A percentile compares a stretch with the other conserved stretches of the same genome.
These are phyloP conservation scores for Colletotrichum zoysiae DNA, from an alignment of 2,329 filamentous ascomycete species.

Conservation along the genomic window DNA sequence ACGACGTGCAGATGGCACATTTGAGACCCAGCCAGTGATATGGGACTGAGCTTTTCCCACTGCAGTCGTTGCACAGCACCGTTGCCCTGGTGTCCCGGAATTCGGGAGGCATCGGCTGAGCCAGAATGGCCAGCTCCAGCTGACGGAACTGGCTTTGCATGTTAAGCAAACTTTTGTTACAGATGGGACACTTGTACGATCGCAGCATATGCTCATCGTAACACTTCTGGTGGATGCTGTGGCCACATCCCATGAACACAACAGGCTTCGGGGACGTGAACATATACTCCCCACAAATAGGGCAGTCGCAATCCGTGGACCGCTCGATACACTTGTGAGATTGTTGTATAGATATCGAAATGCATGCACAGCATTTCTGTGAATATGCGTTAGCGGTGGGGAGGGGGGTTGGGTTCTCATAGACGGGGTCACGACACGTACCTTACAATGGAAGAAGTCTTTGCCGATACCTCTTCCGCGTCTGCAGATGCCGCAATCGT, in stretches of 20 bases:
- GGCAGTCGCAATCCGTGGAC: conserved; percentile 94
- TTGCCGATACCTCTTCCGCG: conserved; percentile 92
- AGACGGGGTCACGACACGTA: conserved; percentile 58
- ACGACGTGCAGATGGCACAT: conserved; percentile 79
- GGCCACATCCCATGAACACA: conserved; percentile 94
- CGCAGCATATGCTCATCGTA: conserved; percentile 88
- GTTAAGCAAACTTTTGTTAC: conserved; percentile 95
- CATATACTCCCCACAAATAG: conserved; percentile 96
- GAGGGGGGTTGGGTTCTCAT: too few species aligned
- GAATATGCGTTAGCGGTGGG: conserved; percentile 7
- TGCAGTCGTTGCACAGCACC: conserved; percentile 95
- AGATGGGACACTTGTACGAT: conserved; percentile 96
- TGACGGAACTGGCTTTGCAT: conserved; percentile 97
- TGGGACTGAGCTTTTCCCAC: conserved; percentile 83
- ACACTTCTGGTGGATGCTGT: conserved; percentile 93
- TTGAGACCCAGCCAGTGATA: conserved; percentile 98
- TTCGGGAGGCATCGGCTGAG: conserved; percentile 91
- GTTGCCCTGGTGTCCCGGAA: conserved; percentile 84
- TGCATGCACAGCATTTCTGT: conserved; percentile 92
- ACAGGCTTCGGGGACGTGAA: conserved; percentile 91
- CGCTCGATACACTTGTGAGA: conserved; percentile 95
- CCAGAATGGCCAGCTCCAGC: conserved; percentile 85
- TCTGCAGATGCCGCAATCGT: conserved; percentile 95
- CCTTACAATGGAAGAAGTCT: conserved; percentile 98
- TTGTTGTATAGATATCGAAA: conserved; percentile 85